Percentiles rank a stretch among this genome's conserved stretches.
phyloP scores from a whole-genome alignment of 1,139 yeast species.

The Geotrichum macrosporum region DNA sequence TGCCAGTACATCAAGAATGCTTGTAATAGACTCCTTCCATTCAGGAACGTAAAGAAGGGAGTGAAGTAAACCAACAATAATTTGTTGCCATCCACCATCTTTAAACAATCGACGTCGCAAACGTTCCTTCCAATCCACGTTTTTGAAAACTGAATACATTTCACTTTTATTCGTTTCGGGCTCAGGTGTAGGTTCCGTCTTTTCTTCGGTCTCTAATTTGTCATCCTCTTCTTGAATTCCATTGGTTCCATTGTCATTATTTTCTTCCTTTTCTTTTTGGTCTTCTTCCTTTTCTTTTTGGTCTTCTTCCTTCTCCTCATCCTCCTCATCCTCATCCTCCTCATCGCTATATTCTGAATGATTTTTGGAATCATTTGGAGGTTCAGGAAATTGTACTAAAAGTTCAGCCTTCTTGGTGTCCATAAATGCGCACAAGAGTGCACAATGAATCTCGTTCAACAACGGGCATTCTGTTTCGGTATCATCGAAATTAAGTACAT shows the following conservation, averaged over 20 bases:
- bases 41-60: conserved; percentile 55
- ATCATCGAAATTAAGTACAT: conserved; percentile 50
- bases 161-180: conserved; percentile 46
- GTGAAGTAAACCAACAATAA: conserved; percentile 63
- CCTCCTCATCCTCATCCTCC: conserved; percentile 40
- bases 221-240: conserved; percentile 28
- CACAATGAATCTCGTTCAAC: conserved; percentile 69
- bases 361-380: conserved; percentile 28
- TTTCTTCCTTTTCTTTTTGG: conserved; percentile 25
- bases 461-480: conserved; percentile 51
- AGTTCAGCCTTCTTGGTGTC: conserved; percentile 32
- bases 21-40: conserved; percentile 46
- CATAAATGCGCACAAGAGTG: conserved; percentile 38
- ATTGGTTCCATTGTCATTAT: conserved; percentile 23
- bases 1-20: conserved; percentile 51
- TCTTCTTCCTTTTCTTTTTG: no score
- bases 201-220: conserved; percentile 20
- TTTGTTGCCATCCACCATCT: conserved; percentile 83
- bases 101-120: conserved; percentile 67
- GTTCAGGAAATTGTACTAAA: conserved; percentile 43
- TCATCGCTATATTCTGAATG: conserved; percentile 26
- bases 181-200: conserved; percentile 26
- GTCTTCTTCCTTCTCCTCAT: conserved; percentile 31
- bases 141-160: conserved; percentile 55
- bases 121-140: conserved; percentile 71